Conservation (phyloP, 2,329 filamentous ascomycete genomes). For the Myriosclerotinia scirpicola region DNA sequence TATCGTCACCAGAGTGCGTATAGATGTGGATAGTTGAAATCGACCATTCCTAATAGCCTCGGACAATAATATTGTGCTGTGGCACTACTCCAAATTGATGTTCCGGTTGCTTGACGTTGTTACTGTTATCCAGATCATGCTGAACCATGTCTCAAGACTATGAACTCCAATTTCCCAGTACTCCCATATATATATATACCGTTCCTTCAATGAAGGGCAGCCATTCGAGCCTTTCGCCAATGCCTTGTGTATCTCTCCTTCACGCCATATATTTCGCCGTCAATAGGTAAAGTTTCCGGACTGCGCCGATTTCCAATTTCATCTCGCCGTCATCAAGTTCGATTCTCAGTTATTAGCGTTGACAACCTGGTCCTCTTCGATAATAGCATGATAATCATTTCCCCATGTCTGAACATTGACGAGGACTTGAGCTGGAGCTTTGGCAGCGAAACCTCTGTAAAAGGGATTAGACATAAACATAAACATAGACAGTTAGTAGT, state of each 20-base stretch:
- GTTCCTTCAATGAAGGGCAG: background rate
- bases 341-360: constrained; percentile 10
- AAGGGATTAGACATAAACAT: constrained; percentile 5
- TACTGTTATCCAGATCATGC: background rate
- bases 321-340: constrained; percentile 15
- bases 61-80: background rate
- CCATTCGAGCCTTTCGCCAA: background rate
- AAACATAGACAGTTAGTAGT: constrained; percentile 10
- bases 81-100: background rate
- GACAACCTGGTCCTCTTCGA: constrained; percentile 78
- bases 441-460: constrained; percentile 72
- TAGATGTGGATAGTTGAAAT: background rate
- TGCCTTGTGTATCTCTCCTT: background rate
- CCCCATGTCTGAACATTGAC: constrained; percentile 65
- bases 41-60: background rate
- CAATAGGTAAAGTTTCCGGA: background rate
- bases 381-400: constrained; percentile 57
- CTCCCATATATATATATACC: background rate
- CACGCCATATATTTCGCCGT: background rate
- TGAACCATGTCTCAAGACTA: background rate
- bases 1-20: background rate
- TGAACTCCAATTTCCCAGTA: background rate
- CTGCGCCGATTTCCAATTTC: constrained; percentile 5
- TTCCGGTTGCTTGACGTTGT: background rate
- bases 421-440: constrained; percentile 67